These are phyloP conservation scores for Melampsora americana DNA, from an alignment of 1,284 basidiomycete genomes.

Conservation along the genomic window DNA sequence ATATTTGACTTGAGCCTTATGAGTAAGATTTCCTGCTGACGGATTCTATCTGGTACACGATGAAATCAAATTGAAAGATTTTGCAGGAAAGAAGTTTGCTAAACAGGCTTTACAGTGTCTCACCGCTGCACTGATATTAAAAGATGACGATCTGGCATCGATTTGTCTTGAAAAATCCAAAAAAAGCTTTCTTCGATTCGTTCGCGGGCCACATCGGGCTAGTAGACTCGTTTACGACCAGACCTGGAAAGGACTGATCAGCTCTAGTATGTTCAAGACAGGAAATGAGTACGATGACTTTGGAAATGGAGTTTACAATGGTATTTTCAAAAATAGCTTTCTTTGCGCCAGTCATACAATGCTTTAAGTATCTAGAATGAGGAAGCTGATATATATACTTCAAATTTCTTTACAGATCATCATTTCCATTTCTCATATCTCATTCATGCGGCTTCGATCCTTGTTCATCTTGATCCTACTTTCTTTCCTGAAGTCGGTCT, in stretches of 20 bases:
- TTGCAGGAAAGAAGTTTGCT: conserved; percentile 45
- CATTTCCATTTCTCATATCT: conserved; percentile 45
- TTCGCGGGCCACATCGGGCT: conserved; percentile 18
- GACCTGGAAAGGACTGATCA: conserved; percentile 44
- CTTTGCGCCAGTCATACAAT: not conserved
- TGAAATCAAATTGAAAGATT: conserved; percentile 14
- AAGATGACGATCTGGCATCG: conserved; percentile 10
- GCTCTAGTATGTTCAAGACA: conserved; percentile 34
- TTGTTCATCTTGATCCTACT: conserved; percentile 38
- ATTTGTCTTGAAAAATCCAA: conserved; percentile 21
- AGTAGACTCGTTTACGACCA: conserved; percentile 43
- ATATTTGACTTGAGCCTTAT: not conserved
- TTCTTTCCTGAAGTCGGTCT: conserved; percentile 16
- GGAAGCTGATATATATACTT: not conserved
- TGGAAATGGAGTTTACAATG: conserved; percentile 44
- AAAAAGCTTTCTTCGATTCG: conserved; percentile 29
- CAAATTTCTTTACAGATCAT: conserved; percentile 27
- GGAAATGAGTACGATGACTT: conserved; percentile 44
- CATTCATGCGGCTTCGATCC: conserved; percentile 44
- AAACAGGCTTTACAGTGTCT: conserved; percentile 43
- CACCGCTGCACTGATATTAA: conserved; percentile 30
- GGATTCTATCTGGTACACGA: too few species aligned
- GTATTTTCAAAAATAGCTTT: conserved; percentile 2
- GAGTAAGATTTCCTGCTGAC: not conserved
- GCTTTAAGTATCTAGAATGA: not conserved